A percentile compares a stretch with the other conserved stretches of the same genome.
Evolutionary conservation across 257 asterid species (phyloP).

Genomic region (Agastache rugosa): DNA sequence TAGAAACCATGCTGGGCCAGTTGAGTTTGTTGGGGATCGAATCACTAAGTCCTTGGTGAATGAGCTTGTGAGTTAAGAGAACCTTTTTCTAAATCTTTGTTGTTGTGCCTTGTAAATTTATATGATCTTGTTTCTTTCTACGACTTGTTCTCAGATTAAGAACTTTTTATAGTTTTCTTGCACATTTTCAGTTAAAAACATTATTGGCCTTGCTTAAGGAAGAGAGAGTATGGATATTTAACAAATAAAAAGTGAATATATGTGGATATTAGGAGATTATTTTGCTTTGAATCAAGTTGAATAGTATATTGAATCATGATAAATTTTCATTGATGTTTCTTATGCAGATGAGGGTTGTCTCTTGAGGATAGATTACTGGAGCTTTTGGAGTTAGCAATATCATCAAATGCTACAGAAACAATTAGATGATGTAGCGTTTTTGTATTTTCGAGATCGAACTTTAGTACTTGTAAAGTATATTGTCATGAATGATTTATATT

Average conservation of each 20-base stretch:
- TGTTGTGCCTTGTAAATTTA: background rate
- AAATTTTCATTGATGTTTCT: too few relatives aligned
- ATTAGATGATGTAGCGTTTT: too few relatives aligned
- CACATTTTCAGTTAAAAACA: background rate
- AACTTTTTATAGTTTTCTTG: background rate
- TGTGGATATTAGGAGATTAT: too few relatives aligned
- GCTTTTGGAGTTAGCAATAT: conserved; percentile 92
- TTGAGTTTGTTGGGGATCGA: conserved; percentile 87
- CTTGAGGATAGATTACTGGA: conserved; percentile 88
- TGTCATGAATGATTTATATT: too few relatives aligned
- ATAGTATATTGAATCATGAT: too few relatives aligned
- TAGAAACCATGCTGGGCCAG: conserved; percentile 95
- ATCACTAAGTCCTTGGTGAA: conserved; percentile 88
- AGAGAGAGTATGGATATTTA: background rate
- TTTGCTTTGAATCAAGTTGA: too few relatives aligned
- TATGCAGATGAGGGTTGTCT: too few relatives aligned
- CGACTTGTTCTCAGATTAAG: background rate
- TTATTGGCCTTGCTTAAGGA: background rate
- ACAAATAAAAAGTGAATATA: too few relatives aligned
- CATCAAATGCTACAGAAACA: conserved; percentile 93
- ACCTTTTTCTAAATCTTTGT: background rate
- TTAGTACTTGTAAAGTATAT: too few relatives aligned
- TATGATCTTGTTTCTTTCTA: background rate
- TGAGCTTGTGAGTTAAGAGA: conserved; percentile 77
- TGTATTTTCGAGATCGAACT: too few relatives aligned